A percentile compares a stretch with the other conserved stretches of the same genome.
Evolutionary conservation across 305 asterid genomes (phyloP).

Genomic region (Fraxinus ornus): DNA sequence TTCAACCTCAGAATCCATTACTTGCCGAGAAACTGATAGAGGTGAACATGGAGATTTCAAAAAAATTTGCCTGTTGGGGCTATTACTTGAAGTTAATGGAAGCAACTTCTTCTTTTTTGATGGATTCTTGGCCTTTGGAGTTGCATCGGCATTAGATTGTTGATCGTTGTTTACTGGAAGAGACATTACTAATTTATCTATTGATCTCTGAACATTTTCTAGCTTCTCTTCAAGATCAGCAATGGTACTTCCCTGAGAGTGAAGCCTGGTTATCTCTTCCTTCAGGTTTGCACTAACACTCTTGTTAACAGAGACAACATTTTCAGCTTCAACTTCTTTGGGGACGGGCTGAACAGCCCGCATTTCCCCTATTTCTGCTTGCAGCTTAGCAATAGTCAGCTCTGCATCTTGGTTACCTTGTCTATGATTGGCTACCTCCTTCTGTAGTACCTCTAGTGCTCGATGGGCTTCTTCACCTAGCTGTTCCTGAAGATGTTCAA

Average conservation of each 20-base stretch:
- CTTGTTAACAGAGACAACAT: conserved; percentile 61
- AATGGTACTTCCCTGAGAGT: conserved; percentile 92
- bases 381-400: conserved; percentile 90
- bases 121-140: conserved; percentile 56
- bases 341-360: conserved; percentile 48
- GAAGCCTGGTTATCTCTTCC: conserved; percentile 93
- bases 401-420: conserved; percentile 97
- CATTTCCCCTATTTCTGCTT: conserved; percentile 88
- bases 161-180: conserved; percentile 71
- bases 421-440: conserved; percentile 93
- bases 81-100: conserved; percentile 77
- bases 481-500: conserved; percentile 96
- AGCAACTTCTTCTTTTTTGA: conserved; percentile 67
- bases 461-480: conserved; percentile 91
- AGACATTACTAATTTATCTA: conserved; percentile 82
- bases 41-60: conserved; percentile 91
- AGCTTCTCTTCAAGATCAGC: conserved; percentile 93
- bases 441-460: conserved; percentile 91
- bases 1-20: conserved; percentile 59
- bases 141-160: conserved; percentile 37
- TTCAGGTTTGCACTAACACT: conserved; percentile 92
- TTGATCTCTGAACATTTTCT: conserved; percentile 91
- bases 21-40: conserved; percentile 65
- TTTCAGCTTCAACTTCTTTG: conserved; percentile 57
- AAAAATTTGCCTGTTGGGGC: conserved; percentile 61